Evolutionary conservation across 805 yeast species (phyloP), one percentile per base, ranked within the genome.

Genomic region (Priceomyces melissophilus): DNA sequence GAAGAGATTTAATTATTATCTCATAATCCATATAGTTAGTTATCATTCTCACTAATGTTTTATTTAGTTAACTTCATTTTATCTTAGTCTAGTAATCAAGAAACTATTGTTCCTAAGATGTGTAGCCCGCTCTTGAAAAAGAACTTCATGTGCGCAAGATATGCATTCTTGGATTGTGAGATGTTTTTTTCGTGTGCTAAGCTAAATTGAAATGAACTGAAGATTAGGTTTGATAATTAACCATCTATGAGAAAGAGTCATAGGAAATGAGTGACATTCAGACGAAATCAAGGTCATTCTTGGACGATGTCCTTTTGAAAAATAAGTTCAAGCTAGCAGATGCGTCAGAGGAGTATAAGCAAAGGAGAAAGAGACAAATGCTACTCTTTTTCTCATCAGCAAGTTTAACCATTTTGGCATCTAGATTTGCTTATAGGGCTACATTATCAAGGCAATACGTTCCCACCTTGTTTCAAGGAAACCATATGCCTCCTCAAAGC

Each of bases 401-500:
- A 0, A 76, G 83, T 1, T 69, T 81, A 17, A 82, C 96, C 0
- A 73, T 89, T 33, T 62, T 81, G 40, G 81, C 88, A 10, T 79
- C 93, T 9, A 70, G 91, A 49, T 59, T 84, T 35, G 90, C 95
- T 12, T 81, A 81, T 59, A 75, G 85, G 54, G 84, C 93, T 13
- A 82, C 91, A 3, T 68, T 79, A 30, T 66, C 82, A 16, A 73
- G 96, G 51, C 81, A 84, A 61, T 88, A 78, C 61, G 67, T 79
- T 4, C 96, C 96, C 6, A 75, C 74, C 32, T 71, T 81, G 52
- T 90, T 86, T 62, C 89, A 87, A 52, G 87, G 90, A 10, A 89
- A 89, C 61, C 91, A 88, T 53, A 75, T 79, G 42, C 95, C 95
- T 2, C 96, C 96, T 4, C 71, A 80, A n/a, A 55, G 70, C 31